Conservation (phyloP, 495 filamentous ascomycete species). For the Xylaria longipes region DNA sequence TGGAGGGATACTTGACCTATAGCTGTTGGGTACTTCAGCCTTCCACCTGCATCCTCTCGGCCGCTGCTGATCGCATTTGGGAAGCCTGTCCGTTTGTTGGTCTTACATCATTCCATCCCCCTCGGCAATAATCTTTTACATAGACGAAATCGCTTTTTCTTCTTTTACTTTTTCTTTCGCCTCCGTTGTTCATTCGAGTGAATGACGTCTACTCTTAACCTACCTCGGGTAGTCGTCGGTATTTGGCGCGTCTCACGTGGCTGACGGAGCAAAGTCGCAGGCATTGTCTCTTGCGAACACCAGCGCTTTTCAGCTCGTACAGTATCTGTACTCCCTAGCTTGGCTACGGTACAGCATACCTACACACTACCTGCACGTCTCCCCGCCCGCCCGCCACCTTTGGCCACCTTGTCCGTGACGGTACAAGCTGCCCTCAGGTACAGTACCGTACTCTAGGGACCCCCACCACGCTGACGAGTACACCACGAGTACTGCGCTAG, state of each 20-base stretch:
- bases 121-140: constrained; percentile 1
- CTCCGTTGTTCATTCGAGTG: background rate
- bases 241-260: constrained; percentile 24
- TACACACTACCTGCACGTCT: constrained; percentile 6
- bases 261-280: constrained; percentile 21
- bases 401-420: constrained; percentile 17
- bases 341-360: constrained; percentile 8
- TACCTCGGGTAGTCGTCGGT: background rate
- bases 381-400: constrained; percentile 9
- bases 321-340: constrained; percentile 21
- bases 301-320: constrained; percentile 22
- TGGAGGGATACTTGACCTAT: constrained; percentile 2
- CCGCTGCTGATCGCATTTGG: constrained; percentile 7
- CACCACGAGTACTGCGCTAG: constrained; percentile 14
- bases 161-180: background rate
- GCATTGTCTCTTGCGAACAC: constrained; percentile 9
- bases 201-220: background rate
- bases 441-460: background rate
- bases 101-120: constrained; percentile 21
- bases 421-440: constrained; percentile 10
- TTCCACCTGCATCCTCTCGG: constrained; percentile 15
- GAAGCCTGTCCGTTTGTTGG: constrained; percentile 18
- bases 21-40: constrained; percentile 6
- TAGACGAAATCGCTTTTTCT: background rate
- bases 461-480: constrained; percentile 22